phyloP scores from a whole-genome alignment of 352 stramenopile species.

The Globisporangium nodosum region DNA sequence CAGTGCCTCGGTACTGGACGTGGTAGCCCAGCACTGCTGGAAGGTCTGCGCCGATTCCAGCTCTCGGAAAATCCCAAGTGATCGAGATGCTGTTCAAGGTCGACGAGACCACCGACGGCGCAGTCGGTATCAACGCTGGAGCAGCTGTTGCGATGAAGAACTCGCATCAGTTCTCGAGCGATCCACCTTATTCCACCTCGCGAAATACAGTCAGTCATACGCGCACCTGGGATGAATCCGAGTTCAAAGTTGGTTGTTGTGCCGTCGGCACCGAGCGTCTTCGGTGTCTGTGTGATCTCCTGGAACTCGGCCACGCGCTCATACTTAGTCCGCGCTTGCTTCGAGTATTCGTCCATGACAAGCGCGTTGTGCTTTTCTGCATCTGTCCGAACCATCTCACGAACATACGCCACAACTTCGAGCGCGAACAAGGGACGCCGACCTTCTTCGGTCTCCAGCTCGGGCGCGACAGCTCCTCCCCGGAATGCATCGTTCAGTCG shows the following conservation, averaged over 20 bases:
- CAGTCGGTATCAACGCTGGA: conserved; percentile 22
- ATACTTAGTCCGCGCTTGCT: conserved; percentile 54
- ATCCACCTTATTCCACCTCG: neutral
- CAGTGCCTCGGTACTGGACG: conserved; percentile 39
- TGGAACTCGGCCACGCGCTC: conserved; percentile 48
- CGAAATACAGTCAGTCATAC: neutral
- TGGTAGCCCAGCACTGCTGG: conserved; percentile 59
- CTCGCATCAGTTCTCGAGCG: neutral
- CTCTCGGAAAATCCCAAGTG: conserved; percentile 22
- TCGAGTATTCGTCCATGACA: conserved; percentile 42
- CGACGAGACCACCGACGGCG: conserved; percentile 24
- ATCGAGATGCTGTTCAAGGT: conserved; percentile 48
- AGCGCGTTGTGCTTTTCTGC: conserved; percentile 32
- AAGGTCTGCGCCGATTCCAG: conserved; percentile 18
- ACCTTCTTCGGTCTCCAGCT: conserved; percentile 24
- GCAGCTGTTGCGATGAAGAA: conserved; percentile 14
- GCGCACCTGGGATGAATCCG: conserved; percentile 30
- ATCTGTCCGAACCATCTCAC: conserved; percentile 26
- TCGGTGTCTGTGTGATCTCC: conserved; percentile 49
- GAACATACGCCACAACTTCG: conserved; percentile 42
- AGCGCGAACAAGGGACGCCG: conserved; percentile 17
- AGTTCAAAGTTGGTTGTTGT: conserved; percentile 30
- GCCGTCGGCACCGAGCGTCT: conserved; percentile 19
- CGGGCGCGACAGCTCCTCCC: conserved; percentile 23
- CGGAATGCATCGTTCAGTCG: conserved; percentile 60